phyloP scores from a whole-genome alignment of 73 alveolate genomes.

The Tetrahymena malaccensis region DNA sequence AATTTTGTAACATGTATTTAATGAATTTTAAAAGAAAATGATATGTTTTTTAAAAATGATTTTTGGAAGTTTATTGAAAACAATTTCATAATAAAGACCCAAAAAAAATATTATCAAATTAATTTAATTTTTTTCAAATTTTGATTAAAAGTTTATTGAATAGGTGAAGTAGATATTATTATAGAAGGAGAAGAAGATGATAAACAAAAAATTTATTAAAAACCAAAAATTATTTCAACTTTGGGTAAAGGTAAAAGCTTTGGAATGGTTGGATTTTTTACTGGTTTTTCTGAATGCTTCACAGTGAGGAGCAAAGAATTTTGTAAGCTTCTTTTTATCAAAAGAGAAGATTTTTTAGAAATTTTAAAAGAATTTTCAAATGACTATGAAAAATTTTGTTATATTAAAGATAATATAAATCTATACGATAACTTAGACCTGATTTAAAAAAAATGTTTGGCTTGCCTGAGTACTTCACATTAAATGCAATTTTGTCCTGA shows the following conservation, averaged over 20 bases:
- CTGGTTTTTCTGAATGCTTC: not conserved
- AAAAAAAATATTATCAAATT: too few relatives aligned
- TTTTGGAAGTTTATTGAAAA: too few relatives aligned
- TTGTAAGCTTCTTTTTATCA: not conserved
- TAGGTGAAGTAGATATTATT: not conserved
- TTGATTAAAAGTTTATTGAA: not conserved
- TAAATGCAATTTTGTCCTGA: not conserved
- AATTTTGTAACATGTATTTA: too few relatives aligned
- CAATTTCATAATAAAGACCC: too few relatives aligned
- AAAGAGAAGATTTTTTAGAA: not conserved
- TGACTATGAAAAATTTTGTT: not conserved
- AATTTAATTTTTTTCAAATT: too few relatives aligned
- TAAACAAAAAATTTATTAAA: not conserved
- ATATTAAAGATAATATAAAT: not conserved
- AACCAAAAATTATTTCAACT: not conserved
- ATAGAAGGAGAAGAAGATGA: not conserved
- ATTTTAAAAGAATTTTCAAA: not conserved
- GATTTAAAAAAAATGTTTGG: not conserved
- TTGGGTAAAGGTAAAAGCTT: not conserved
- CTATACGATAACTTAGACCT: not conserved
- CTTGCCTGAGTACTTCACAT: not conserved
- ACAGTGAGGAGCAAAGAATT: not conserved
- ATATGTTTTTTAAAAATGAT: too few relatives aligned
- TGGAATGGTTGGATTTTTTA: not conserved
- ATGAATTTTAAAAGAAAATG: too few relatives aligned